These are phyloP conservation scores for Ramularia endophylla DNA, from an alignment of 2,329 filamentous ascomycete species.

Conservation along the genomic window DNA sequence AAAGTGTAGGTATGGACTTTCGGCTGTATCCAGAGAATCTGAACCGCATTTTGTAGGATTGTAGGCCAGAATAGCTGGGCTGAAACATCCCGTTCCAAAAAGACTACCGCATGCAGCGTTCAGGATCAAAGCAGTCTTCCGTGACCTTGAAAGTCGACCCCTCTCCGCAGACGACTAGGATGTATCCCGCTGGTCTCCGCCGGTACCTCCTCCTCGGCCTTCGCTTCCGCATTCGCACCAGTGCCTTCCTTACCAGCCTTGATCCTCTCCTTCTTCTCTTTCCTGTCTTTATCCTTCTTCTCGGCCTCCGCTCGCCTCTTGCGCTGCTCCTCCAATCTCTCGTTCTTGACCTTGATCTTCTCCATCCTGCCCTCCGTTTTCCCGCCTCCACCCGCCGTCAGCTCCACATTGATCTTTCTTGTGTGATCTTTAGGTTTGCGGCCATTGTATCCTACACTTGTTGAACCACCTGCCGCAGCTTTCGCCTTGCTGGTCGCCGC, in stretches of 20 bases:
- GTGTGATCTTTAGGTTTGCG: constrained; percentile 43
- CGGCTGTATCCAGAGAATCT: no score
- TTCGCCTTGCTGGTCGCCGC: constrained; percentile 4
- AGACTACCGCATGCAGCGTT: no score
- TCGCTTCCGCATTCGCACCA: constrained; percentile 35
- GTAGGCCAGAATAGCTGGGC: no score
- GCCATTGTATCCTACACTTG: constrained; percentile 20
- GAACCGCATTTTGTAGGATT: no score
- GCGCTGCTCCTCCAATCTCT: constrained; percentile 68
- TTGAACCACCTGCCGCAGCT: constrained; percentile 7
- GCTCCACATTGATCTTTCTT: constrained; percentile 84
- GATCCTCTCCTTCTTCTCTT: constrained; percentile 35
- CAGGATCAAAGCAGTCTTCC: no score
- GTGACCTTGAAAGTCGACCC: background rate
- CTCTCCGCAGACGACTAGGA: constrained; percentile 26
- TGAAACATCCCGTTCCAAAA: no score
- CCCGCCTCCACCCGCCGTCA: constrained; percentile 82
- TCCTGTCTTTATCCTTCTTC: constrained; percentile 39
- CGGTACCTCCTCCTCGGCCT: constrained; percentile 7
- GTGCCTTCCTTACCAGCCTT: constrained; percentile 26
- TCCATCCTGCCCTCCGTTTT: constrained; percentile 66
- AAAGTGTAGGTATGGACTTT: no score
- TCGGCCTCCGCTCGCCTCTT: constrained; percentile 47
- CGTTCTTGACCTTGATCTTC: constrained; percentile 81
- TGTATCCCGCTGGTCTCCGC: constrained; percentile 24